phyloP scores from a whole-genome alignment of 306 rosid genomes.

The Carpinus fangiana region DNA sequence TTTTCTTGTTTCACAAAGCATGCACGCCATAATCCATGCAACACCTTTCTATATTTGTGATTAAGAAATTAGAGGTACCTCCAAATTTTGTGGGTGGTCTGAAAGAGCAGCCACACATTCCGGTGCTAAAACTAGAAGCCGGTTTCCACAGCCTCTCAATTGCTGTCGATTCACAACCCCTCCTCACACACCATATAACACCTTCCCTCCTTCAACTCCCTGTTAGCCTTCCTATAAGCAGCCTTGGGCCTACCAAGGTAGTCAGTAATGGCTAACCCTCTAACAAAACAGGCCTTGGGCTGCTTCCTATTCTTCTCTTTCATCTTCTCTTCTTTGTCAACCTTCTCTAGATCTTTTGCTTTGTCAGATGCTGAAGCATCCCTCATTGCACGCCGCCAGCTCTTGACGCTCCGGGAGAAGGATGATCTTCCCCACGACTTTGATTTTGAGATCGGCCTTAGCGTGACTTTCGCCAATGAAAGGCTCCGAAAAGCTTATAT shows the following conservation, averaged over 20 bases:
- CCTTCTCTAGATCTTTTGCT: conserved; percentile 7
- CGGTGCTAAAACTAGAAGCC: conserved; percentile 34
- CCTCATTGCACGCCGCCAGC: neutral
- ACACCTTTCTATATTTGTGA: conserved; percentile 1
- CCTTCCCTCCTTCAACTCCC: neutral
- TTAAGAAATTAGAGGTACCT: conserved; percentile 18
- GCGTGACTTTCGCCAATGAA: conserved; percentile 4
- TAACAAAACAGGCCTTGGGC: conserved; percentile 40
- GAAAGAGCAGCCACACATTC: conserved; percentile 21
- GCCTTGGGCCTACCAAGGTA: conserved; percentile 58
- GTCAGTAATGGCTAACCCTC: conserved; percentile 42
- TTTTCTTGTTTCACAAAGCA: conserved; percentile 2
- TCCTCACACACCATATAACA: conserved; percentile 27
- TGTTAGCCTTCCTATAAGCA: conserved; percentile 12
- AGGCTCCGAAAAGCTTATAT: conserved; percentile 35
- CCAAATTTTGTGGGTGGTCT: conserved; percentile 29
- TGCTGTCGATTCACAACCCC: conserved; percentile 11
- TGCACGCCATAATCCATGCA: neutral
- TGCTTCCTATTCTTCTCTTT: conserved; percentile 26
- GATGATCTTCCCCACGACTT: conserved; percentile 1
- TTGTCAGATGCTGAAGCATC: conserved; percentile 7
- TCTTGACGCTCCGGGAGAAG: neutral
- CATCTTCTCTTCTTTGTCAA: conserved; percentile 21
- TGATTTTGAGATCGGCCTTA: neutral
- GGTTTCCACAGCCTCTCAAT: conserved; percentile 7